Conservation (phyloP, 768 basidiomycete genomes). For the Pleurotus pulmonarius region DNA sequence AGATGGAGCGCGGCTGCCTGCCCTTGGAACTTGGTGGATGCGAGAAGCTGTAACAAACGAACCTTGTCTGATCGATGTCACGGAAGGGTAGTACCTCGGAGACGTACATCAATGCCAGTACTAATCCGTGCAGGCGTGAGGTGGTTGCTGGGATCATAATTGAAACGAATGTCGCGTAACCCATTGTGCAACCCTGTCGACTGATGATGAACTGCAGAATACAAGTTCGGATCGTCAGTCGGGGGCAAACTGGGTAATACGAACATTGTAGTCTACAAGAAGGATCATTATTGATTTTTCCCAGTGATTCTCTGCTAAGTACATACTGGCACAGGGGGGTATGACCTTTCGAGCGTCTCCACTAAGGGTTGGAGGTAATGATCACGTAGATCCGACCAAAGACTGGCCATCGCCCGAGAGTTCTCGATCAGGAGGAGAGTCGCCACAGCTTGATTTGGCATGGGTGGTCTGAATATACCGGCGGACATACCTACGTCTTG, state of each 20-base stretch:
- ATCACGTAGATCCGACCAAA: conserved; percentile 49
- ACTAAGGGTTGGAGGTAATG: conserved; percentile 41
- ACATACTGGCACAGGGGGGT: conserved; percentile 39
- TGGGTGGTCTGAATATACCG: conserved; percentile 16
- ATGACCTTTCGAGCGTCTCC: conserved; percentile 33
- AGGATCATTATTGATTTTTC: background rate
- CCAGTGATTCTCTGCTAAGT: background rate
- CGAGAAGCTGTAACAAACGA: conserved; percentile 26
- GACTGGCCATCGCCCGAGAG: conserved; percentile 37
- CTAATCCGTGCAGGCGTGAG: conserved; percentile 41
- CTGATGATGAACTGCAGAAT: conserved; percentile 30
- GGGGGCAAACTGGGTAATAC: conserved; percentile 42
- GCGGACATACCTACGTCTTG: conserved; percentile 7
- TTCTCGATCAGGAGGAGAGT: conserved; percentile 54
- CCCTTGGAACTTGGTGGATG: conserved; percentile 24
- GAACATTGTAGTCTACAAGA: conserved; percentile 34
- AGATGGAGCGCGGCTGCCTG: conserved; percentile 41
- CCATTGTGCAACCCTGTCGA: conserved; percentile 35
- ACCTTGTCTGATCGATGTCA: conserved; percentile 10
- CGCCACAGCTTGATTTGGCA: conserved; percentile 27
- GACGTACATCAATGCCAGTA: conserved; percentile 41
- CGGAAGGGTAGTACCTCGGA: background rate
- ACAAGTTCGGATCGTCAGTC: conserved; percentile 24
- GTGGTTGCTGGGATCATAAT: conserved; percentile 36
- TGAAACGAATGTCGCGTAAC: conserved; percentile 39